These are phyloP conservation scores for Vachellia pachyceras DNA, from an alignment of 306 rosid species.

Conservation along the genomic window DNA sequence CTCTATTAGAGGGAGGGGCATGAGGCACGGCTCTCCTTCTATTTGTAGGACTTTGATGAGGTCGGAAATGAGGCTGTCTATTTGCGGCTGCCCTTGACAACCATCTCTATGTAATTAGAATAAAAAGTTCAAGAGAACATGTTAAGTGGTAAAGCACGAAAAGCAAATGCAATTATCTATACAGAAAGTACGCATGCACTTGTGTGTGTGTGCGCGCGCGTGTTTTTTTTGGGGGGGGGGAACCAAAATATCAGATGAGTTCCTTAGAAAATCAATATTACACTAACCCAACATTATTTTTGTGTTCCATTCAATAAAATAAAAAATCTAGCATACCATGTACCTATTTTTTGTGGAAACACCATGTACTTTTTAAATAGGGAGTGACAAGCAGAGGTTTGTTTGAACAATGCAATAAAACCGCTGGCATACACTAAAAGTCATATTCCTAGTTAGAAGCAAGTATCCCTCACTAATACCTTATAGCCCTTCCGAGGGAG, in stretches of 20 bases:
- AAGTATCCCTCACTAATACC: not conserved
- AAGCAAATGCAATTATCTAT: not conserved
- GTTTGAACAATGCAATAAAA: not conserved
- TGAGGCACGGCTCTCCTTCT: constrained; percentile 61
- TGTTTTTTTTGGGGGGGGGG: no score
- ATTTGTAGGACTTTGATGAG: constrained; percentile 57
- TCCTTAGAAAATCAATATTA: not conserved
- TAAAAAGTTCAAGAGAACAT: constrained; percentile 33
- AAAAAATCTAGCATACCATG: not conserved
- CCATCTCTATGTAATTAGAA: constrained; percentile 46
- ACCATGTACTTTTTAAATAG: not conserved
- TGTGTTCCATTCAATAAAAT: not conserved
- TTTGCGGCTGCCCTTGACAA: constrained; percentile 44
- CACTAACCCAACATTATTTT: not conserved
- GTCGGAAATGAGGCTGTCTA: constrained; percentile 65
- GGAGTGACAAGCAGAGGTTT: constrained; percentile 3
- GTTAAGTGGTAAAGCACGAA: constrained; percentile 25
- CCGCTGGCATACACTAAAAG: not conserved
- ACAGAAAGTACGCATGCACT: not conserved
- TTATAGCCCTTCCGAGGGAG: not conserved
- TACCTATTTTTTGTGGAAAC: no score
- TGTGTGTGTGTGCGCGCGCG: no score
- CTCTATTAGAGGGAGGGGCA: constrained; percentile 59
- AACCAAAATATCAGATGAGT: not conserved
- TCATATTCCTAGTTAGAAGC: not conserved